phyloP scores from a whole-genome alignment of 2,329 filamentous ascomycete genomes.

The Colletotrichum spaethianum region DNA sequence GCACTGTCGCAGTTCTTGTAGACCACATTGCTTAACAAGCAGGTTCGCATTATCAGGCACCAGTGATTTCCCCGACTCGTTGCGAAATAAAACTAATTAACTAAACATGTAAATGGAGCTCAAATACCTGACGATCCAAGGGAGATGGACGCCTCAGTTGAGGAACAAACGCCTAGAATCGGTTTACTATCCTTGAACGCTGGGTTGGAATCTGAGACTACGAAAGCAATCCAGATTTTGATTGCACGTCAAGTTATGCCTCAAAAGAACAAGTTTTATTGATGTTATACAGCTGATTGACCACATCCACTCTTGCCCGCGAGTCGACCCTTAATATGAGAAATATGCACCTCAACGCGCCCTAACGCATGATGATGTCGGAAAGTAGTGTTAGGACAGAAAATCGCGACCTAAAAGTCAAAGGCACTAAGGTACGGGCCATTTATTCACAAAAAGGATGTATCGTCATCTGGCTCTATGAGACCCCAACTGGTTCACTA shows the following conservation, averaged over 20 bases:
- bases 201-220: background rate
- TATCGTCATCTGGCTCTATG: background rate
- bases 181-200: background rate
- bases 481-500: no score
- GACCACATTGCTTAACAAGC: background rate
- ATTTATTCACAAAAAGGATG: background rate
- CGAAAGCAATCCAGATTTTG: no score
- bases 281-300: no score
- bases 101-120: background rate
- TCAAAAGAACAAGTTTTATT: no score
- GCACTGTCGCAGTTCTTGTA: background rate
- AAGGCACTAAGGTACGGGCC: background rate
- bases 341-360: no score
- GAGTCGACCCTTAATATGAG: no score
- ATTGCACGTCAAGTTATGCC: no score
- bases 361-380: conserved; percentile 13
- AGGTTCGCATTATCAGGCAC: no score
- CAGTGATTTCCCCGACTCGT: background rate
- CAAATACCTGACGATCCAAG: background rate
- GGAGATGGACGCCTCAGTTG: no score
- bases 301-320: no score
- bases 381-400: background rate
- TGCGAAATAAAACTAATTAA: background rate
- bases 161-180: no score
- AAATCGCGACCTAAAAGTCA: background rate